These are phyloP conservation scores for Myotisia sp. DNA, from an alignment of 2,329 filamentous ascomycete genomes.

Conservation along the genomic window DNA sequence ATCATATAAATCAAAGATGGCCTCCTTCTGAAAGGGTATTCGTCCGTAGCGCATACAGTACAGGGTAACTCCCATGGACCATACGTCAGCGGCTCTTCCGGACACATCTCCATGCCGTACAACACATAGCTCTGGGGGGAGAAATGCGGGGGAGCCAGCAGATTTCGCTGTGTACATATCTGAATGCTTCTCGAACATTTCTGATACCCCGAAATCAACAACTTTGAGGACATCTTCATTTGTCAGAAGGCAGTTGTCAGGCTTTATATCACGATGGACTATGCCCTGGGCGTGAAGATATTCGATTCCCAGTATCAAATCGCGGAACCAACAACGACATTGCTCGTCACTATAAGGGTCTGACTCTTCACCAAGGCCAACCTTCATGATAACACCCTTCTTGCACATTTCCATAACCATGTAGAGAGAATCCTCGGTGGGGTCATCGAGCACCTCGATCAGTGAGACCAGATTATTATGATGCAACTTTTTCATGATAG, in stretches of 20 bases:
- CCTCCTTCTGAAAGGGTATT: slow-evolving; percentile 69
- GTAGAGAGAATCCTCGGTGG: slow-evolving; percentile 87
- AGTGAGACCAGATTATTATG: slow-evolving; percentile 87
- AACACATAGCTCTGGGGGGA: slow-evolving; percentile 84
- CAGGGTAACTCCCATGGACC: slow-evolving; percentile 94
- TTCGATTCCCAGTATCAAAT: slow-evolving; percentile 87
- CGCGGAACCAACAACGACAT: slow-evolving; percentile 85
- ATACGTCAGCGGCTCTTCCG: slow-evolving; percentile 83
- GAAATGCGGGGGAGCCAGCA: slow-evolving; percentile 84
- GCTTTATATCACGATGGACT: slow-evolving; percentile 94
- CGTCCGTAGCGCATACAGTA: slow-evolving; percentile 82
- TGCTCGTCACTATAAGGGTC: slow-evolving; percentile 69
- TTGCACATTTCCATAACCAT: slow-evolving; percentile 99
- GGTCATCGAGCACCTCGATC: slow-evolving; percentile 90
- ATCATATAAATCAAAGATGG: slow-evolving; percentile 76
- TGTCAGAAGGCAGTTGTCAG: slow-evolving; percentile 84
- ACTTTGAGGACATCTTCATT: slow-evolving; percentile 90
- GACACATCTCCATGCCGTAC: slow-evolving; percentile 75
- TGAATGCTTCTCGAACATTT: slow-evolving; percentile 84
- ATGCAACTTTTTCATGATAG: slow-evolving; percentile 97
- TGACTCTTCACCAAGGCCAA: slow-evolving; percentile 69
- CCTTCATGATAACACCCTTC: slow-evolving; percentile 93
- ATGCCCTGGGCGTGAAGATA: slow-evolving; percentile 91
- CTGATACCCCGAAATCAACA: slow-evolving; percentile 96
- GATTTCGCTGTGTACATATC: slow-evolving; percentile 88